phyloP scores from a whole-genome alignment of 306 rosid species.

The Trifolium subterraneum region DNA sequence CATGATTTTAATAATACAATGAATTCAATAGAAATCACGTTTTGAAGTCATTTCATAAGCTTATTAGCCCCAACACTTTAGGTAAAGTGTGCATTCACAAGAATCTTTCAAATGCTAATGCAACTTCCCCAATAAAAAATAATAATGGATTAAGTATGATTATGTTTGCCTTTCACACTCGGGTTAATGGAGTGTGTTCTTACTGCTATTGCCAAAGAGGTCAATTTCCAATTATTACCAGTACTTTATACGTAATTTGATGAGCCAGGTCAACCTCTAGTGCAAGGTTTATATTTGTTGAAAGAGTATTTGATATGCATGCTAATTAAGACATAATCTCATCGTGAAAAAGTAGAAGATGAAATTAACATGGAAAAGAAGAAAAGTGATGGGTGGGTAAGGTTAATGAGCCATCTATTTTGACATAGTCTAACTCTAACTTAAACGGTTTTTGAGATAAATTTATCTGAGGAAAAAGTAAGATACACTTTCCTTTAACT shows the following conservation, averaged over 20 bases:
- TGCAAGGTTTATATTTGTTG: conserved; percentile 18
- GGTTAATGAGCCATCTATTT: conserved; percentile 34
- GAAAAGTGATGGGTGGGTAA: conserved; percentile 6
- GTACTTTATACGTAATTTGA: background rate
- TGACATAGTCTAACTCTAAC: conserved; percentile 35
- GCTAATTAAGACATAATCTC: background rate
- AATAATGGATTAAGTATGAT: conserved; percentile 47
- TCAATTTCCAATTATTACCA: conserved; percentile 29
- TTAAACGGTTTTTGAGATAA: background rate
- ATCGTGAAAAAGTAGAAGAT: background rate
- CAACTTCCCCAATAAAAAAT: conserved; percentile 37
- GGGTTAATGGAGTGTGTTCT: conserved; percentile 31
- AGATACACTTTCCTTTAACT: background rate
- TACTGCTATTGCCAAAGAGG: conserved; percentile 22
- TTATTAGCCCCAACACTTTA: background rate
- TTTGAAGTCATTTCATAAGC: background rate
- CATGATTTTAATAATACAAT: background rate
- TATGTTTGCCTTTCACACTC: conserved; percentile 47
- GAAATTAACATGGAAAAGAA: background rate
- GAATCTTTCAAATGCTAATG: conserved; percentile 39
- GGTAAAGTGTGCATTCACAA: conserved; percentile 20
- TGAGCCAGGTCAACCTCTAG: conserved; percentile 32
- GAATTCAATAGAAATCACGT: conserved; percentile 23
- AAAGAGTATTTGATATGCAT: background rate
- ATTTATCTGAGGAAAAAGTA: background rate